Evolutionary conservation across 768 basidiomycete genomes (phyloP), one percentile per base, ranked within the genome.

Genomic region (Mycena vitilis): DNA sequence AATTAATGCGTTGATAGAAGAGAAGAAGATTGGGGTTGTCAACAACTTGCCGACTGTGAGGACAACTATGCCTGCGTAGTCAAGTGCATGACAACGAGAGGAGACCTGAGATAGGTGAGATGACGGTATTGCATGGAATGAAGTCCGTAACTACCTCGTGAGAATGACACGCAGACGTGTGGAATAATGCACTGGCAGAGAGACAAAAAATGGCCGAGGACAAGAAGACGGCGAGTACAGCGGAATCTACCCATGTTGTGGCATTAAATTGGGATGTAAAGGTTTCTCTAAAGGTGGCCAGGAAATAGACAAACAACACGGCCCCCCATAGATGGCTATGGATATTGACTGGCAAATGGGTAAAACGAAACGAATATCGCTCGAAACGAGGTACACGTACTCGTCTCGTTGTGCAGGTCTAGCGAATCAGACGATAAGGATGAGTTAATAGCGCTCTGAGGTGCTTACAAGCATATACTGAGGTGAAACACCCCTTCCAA

Each of bases 341-440:
- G 53, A 96, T 94, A 79, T 96, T 96, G 63, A 96, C 94, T 93
- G 66, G 16, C 34, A 47, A 71, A 40, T 1, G 2, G 63, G 42
- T 60, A 30, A 30, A 30, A 30, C 2, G 30, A 30, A 30, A 30
- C 3, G 30, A 30, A 3, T 30, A 30, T 30, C 57, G 67, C 73
- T 42, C 58, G 57, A 5, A 5, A 20, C 71, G 34, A 64, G 61
- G 61, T 60, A 30, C 60, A 74, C 78, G 64, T 71, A 90, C 93
- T 84, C 65, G 91, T 92, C 79, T 93, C 92, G 72, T 94, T 94
- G 77, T 94, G 93, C 65, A 92, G 72, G 79, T 92, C 93, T 93
- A 38, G 34, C 57, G 65, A 57, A 53, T 51, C 53, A 63, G 64
- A 62, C 60, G 67, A 53, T 66, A 58, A 73, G 67, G 66, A 67